Evolutionary conservation across 1,139 yeast genomes (phyloP), one percentile per base, ranked within the genome.

Genomic region (Protomyces lactucae-debilis): DNA sequence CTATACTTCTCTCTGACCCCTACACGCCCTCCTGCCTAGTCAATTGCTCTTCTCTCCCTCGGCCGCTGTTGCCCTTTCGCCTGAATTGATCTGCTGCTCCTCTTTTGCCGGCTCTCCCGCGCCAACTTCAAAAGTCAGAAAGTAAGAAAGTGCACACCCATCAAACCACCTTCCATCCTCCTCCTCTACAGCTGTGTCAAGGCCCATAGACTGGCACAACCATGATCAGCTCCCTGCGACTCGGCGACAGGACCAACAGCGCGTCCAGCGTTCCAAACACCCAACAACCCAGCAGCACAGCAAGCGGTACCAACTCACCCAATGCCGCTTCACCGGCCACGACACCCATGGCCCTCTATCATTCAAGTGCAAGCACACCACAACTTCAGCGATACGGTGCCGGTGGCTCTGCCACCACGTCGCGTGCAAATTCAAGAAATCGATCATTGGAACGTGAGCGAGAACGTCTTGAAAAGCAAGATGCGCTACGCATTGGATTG

Each of bases 401-500:
- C 3, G 48, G 48, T 21, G 48, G 48, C 48, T 16, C 23, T 43
- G 25, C 21, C 5, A 43, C 48, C 48, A n/a, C 21, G 3, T 43
- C 48, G 48, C 48, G 48, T 18, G 48, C 48, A 18, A 43, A 43
- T 43, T 43, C 48, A 12, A n/a, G 48, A 10, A 43, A 43, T 43
- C 48, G 48, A 5, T 43, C 48, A 10, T 21, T 43, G 12, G 48
- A 43, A 10, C 48, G 48, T 1, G 48, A 43, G 18, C 48, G 48
- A 3, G 48, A 43, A 10, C 21, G 48, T 5, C 25, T 43, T 16
- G 48, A 43, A 21, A 43, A 43, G 25, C 48, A 43, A 43, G 48
- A 43, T 21, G 48, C 48, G 48, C 23, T 43, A 23, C 56, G 63
- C 16, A 59, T 59, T 14, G 52, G 46, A 25, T 32, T 59, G 28